phyloP scores from a whole-genome alignment of 1,284 basidiomycete genomes.

The Limonomyces culmigenus region DNA sequence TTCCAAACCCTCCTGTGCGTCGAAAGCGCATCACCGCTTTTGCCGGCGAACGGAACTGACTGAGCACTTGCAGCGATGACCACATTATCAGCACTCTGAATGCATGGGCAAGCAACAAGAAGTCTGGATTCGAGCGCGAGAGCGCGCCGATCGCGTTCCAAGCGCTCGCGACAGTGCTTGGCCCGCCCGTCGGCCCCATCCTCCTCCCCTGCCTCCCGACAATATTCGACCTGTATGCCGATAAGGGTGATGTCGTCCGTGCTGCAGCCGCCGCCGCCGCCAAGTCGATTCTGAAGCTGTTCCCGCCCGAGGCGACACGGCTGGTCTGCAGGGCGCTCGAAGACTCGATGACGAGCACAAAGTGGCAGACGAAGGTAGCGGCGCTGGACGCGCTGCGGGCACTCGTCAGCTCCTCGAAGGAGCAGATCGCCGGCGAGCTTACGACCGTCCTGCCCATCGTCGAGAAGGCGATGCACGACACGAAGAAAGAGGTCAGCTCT shows the following conservation, averaged over 20 bases:
- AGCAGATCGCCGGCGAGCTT: conserved; percentile 76
- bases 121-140: conserved; percentile 86
- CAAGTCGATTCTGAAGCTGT: conserved; percentile 72
- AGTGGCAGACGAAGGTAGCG: conserved; percentile 95
- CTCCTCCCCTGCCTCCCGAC: conserved; percentile 66
- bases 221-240: conserved; percentile 79
- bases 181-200: conserved; percentile 67
- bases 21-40: conserved; percentile 3
- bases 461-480: conserved; percentile 91
- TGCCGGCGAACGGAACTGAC: conserved; percentile 6
- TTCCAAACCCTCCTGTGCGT: conserved; percentile 45
- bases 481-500: conserved; percentile 84
- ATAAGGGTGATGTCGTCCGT: conserved; percentile 90
- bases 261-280: conserved; percentile 70
- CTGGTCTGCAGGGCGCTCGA: conserved; percentile 62
- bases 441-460: conserved; percentile 76
- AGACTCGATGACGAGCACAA: conserved; percentile 64
- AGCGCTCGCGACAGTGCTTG: conserved; percentile 57
- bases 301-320: conserved; percentile 72
- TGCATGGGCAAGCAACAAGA: conserved; percentile 71
- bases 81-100: conserved; percentile 51
- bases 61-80: conserved; percentile 29
- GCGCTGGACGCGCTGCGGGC: conserved; percentile 74
- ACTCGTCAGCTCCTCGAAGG: conserved; percentile 52
- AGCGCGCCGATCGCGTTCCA: conserved; percentile 78